Evolutionary conservation across 140 eudicot species (phyloP), one percentile per base, ranked within the genome.

Genomic region (Oenanthe javanica): DNA sequence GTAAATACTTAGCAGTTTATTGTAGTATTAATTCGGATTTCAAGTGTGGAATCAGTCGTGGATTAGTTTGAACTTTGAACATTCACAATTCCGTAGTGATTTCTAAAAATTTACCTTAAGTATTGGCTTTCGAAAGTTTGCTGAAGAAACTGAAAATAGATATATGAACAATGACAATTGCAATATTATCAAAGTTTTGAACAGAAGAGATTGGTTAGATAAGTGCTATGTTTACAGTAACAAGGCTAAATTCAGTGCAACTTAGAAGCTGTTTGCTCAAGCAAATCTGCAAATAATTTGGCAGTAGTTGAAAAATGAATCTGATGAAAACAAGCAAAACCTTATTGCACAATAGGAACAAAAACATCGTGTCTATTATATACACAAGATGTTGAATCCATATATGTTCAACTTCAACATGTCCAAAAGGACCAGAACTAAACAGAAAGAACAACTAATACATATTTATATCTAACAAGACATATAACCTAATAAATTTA

Each of bases 361-460:
- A 5, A 51, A 5, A n/a, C n/a, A n/a, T n/a, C n/a, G n/a, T n/a
- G n/a, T n/a, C n/a, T n/a, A n/a, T n/a, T n/a, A n/a, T n/a, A n/a
- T n/a, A n/a, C n/a, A n/a, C n/a, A n/a, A n/a, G n/a, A n/a, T n/a
- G n/a, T n/a, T n/a, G n/a, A n/a, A n/a, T n/a, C n/a, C n/a, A n/a
- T n/a, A n/a, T n/a, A n/a, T n/a, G n/a, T n/a, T n/a, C n/a, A n/a
- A n/a, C n/a, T n/a, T n/a, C n/a, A n/a, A n/a, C n/a, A n/a, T n/a
- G n/a, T n/a, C n/a, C n/a, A n/a, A n/a, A n/a, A n/a, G n/a, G n/a
- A n/a, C n/a, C n/a, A n/a, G n/a, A 51, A 51, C 13, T 4, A 3
- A 51, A 51, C 3, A 31, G 31, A 31, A 31, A 31, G 31, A 90
- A 70, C 92, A 86, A 2, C 13, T 7, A 16, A 16, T 21, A 3